Conservation (phyloP, 148 eudicot species). For the Selenicereus undatus region DNA sequence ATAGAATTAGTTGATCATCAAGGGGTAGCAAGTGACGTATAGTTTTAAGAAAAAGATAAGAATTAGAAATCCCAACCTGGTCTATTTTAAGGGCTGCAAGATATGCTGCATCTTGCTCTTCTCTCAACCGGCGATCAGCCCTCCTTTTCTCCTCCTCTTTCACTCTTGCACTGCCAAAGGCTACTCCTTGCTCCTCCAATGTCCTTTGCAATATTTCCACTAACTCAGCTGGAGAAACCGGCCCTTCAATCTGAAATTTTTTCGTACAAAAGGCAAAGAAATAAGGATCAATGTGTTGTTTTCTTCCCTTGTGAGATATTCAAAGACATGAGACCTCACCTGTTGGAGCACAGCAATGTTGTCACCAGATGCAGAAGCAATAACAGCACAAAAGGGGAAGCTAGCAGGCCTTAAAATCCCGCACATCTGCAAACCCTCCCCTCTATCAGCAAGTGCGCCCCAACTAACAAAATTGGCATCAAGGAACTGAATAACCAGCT, state of each 20-base stretch:
- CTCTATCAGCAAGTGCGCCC: conserved; percentile 61
- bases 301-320: no score
- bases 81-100: conserved; percentile 64
- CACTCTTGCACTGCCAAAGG: conserved; percentile 49
- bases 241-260: conserved; percentile 71
- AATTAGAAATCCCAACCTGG: conserved; percentile 45
- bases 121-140: conserved; percentile 53
- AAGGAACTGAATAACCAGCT: conserved; percentile 66
- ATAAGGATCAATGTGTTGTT: not conserved
- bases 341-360: conserved; percentile 70
- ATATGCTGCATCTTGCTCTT: conserved; percentile 93
- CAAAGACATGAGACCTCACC: conserved; percentile 28
- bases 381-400: conserved; percentile 83
- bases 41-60: not conserved
- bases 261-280: not conserved
- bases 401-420: conserved; percentile 45
- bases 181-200: conserved; percentile 79
- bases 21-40: not conserved
- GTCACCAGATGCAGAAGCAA: conserved; percentile 70
- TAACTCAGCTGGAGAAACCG: conserved; percentile 76
- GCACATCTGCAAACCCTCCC: conserved; percentile 69
- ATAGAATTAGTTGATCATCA: not conserved
- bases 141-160: conserved; percentile 55
- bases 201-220: conserved; percentile 72
- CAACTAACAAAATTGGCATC: conserved; percentile 86